These are phyloP conservation scores for Suillus alpinus DNA, from an alignment of 768 basidiomycete species.

Conservation along the genomic window DNA sequence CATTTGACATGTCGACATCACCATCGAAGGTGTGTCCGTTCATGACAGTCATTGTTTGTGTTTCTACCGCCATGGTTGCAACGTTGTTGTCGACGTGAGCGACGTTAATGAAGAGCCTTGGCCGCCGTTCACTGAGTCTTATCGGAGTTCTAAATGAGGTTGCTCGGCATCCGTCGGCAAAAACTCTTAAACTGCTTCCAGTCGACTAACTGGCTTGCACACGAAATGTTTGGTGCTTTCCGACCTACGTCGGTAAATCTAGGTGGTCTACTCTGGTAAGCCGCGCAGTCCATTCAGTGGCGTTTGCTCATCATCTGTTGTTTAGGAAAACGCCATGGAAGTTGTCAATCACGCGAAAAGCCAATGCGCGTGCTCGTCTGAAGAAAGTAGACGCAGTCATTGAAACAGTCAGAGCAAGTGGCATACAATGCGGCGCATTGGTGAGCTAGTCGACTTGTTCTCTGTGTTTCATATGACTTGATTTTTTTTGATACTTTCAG, in stretches of 20 bases:
- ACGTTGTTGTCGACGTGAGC: conserved; percentile 19
- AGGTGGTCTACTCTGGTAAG: conserved; percentile 85
- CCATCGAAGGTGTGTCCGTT: conserved; percentile 44
- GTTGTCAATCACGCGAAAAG: conserved; percentile 87
- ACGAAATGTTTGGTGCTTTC: conserved; percentile 84
- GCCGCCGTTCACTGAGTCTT: background rate
- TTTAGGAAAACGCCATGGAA: conserved; percentile 94
- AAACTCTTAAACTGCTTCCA: conserved; percentile 2
- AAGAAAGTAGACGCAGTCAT: conserved; percentile 95
- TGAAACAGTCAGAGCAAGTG: conserved; percentile 78
- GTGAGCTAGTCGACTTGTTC: conserved; percentile 43
- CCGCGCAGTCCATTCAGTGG: conserved; percentile 2
- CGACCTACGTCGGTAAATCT: conserved; percentile 61
- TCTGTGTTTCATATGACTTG: background rate
- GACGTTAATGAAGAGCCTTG: background rate
- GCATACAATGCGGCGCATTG: conserved; percentile 72
- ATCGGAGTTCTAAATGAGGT: conserved; percentile 26
- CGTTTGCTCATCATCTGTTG: conserved; percentile 6
- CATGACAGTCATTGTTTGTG: conserved; percentile 32
- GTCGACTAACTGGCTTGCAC: background rate
- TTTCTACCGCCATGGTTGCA: conserved; percentile 46
- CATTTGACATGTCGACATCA: conserved; percentile 39
- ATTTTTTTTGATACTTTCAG: conserved; percentile 36
- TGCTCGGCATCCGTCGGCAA: conserved; percentile 25
- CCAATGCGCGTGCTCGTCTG: conserved; percentile 83